A percentile compares a stretch with the other conserved stretches of the same genome.
These are phyloP conservation scores for Alternaria triticina DNA, from an alignment of 2,329 filamentous ascomycete species.

Conservation along the genomic window DNA sequence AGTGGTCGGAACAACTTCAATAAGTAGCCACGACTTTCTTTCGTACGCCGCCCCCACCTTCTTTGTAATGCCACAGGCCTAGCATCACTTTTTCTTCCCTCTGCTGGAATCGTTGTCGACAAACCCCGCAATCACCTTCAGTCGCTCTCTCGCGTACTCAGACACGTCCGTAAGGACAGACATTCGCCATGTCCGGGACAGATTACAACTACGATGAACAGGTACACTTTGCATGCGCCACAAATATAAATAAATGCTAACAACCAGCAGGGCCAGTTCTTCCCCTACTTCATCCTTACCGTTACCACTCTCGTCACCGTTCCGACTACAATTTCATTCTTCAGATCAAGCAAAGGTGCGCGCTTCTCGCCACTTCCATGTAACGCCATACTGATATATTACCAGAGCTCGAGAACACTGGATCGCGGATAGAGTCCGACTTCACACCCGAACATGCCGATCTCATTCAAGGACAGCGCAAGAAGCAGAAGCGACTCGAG, in stretches of 20 bases:
- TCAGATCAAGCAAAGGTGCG: slow-evolving; percentile 75
- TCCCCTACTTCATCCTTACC: slow-evolving; percentile 97
- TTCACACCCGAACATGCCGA: slow-evolving; percentile 84
- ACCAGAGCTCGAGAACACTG: slow-evolving; percentile 76
- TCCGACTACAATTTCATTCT: slow-evolving; percentile 85
- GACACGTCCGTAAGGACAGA: slow-evolving; percentile 24
- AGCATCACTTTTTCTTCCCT: slow-evolving; percentile 14
- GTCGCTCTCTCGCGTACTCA: slow-evolving; percentile 23
- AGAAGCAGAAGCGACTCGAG: slow-evolving; percentile 88
- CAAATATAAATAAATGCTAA: slow-evolving; percentile 16
- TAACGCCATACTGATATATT: slow-evolving; percentile 16
- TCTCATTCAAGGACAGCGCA: slow-evolving; percentile 80
- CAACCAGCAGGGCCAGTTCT: slow-evolving; percentile 80
- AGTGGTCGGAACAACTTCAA: slow-evolving; percentile 36
- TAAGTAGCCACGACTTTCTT: slow-evolving; percentile 36
- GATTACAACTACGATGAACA: slow-evolving; percentile 99
- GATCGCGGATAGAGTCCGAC: slow-evolving; percentile 79
- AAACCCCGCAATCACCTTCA: slow-evolving; percentile 20
- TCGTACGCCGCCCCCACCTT: slow-evolving; percentile 25
- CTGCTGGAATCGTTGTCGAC: slow-evolving; percentile 23
- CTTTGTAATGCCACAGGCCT: slow-evolving; percentile 28
- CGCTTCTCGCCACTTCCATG: slow-evolving; percentile 12
- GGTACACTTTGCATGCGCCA: slow-evolving; percentile 54
- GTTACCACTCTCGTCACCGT: slow-evolving; percentile 85
- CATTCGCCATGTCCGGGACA: slow-evolving; percentile 56